phyloP scores from a whole-genome alignment of 352 stramenopile species.

The Pythium aristosporum region DNA sequence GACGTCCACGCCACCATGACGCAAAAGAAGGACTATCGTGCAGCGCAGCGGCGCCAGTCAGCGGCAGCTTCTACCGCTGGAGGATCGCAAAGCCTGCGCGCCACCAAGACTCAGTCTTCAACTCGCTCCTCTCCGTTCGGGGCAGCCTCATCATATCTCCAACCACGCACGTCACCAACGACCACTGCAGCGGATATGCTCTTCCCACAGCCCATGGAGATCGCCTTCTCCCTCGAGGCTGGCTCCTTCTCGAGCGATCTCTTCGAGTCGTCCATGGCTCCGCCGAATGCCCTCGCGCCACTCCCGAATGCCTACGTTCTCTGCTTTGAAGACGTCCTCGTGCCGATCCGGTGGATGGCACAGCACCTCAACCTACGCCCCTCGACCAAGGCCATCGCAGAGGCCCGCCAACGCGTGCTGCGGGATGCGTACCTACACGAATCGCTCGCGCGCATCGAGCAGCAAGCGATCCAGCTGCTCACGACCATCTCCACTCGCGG shows the following conservation, averaged over 20 bases:
- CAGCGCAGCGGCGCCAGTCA: neutral
- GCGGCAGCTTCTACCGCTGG: neutral
- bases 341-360: constrained; percentile 63
- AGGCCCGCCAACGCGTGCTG: constrained; percentile 49
- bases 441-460: constrained; percentile 56
- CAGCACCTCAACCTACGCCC: constrained; percentile 49
- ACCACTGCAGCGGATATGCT: constrained; percentile 2
- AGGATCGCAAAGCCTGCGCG: neutral
- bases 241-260: constrained; percentile 26
- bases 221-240: constrained; percentile 26
- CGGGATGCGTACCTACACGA: constrained; percentile 45
- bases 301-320: constrained; percentile 61
- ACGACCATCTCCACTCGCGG: constrained; percentile 45
- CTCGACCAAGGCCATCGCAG: constrained; percentile 36
- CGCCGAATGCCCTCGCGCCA: neutral
- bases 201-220: constrained; percentile 30
- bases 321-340: constrained; percentile 69
- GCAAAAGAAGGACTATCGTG: constrained; percentile 9
- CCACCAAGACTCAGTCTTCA: constrained; percentile 12
- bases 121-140: constrained; percentile 13
- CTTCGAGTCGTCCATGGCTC: constrained; percentile 3
- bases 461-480: constrained; percentile 52
- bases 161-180: neutral
- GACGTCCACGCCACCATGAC: neutral
- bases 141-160: neutral